These are phyloP conservation scores for Aschersonia sp. DNA, from an alignment of 2,329 filamentous ascomycete genomes.

Conservation along the genomic window DNA sequence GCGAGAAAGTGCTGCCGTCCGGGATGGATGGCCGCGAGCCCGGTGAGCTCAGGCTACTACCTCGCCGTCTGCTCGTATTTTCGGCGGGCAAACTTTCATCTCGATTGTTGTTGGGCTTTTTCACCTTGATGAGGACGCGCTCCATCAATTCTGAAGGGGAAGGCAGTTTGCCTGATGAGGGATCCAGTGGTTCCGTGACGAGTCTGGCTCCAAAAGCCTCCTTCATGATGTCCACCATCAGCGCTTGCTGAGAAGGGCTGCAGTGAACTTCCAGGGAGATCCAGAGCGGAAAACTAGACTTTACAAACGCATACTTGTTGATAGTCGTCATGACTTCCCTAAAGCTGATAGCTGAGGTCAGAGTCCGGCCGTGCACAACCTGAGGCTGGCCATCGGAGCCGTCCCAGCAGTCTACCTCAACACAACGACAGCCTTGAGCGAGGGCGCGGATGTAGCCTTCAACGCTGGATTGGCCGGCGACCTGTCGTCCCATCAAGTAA, in stretches of 20 bases:
- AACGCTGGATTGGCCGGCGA: conserved; percentile 78
- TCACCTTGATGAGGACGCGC: conserved; percentile 87
- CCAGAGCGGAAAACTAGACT: conserved; percentile 78
- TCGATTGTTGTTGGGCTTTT: conserved; percentile 44
- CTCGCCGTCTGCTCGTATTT: conserved; percentile 33
- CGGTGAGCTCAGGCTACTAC: conserved; percentile 60
- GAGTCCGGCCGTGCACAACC: conserved; percentile 79
- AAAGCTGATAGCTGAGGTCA: conserved; percentile 82
- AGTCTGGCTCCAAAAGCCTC: conserved; percentile 70
- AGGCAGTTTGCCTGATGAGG: conserved; percentile 54
- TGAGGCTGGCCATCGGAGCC: conserved; percentile 74
- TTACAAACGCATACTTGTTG: conserved; percentile 83
- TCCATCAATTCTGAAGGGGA: conserved; percentile 74
- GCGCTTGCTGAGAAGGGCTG: conserved; percentile 62
- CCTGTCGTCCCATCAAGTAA: conserved; percentile 81
- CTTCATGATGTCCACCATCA: conserved; percentile 84
- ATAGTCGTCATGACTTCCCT: conserved; percentile 85
- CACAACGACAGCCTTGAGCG: conserved; percentile 78
- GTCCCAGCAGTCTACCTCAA: conserved; percentile 98
- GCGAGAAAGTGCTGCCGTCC: conserved; percentile 38
- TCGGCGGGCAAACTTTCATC: conserved; percentile 22
- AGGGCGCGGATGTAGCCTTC: conserved; percentile 89
- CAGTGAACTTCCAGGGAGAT: conserved; percentile 95
- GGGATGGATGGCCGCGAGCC: conserved; percentile 40
- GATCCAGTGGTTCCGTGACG: conserved; percentile 59